A percentile compares a stretch with the other conserved stretches of the same genome.
Conservation (phyloP, 495 filamentous ascomycete species). For the Polyplosphaeria fusca region DNA sequence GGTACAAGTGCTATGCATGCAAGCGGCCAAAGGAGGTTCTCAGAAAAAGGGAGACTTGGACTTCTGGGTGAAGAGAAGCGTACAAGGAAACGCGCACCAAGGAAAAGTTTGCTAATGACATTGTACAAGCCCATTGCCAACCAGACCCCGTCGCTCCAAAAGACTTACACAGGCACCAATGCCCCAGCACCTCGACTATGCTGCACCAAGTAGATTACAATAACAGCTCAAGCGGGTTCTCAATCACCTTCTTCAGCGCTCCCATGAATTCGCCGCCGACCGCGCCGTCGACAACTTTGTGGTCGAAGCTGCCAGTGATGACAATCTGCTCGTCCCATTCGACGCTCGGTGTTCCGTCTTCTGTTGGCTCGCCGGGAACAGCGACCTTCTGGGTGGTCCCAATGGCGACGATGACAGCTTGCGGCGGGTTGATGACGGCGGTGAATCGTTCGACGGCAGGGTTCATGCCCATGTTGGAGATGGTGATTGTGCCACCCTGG, state of each 20-base stretch:
- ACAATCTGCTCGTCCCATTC: slow-evolving; percentile 98
- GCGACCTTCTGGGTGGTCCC: slow-evolving; percentile 94
- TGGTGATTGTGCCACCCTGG: slow-evolving; percentile 98
- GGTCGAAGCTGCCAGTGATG: slow-evolving; percentile 93
- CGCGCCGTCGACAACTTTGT: slow-evolving; percentile 90
- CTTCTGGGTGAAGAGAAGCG: no score
- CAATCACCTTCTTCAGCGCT: slow-evolving; percentile 94
- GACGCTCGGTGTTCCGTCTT: slow-evolving; percentile 62
- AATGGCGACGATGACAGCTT: slow-evolving; percentile 93
- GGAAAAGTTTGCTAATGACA: slow-evolving; percentile 8
- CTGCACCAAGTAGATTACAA: slow-evolving; percentile 53
- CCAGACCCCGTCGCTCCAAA: slow-evolving; percentile 8
- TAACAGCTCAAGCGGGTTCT: slow-evolving; percentile 93
- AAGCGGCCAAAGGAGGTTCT: slow-evolving; percentile 1
- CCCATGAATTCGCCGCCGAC: slow-evolving; percentile 96
- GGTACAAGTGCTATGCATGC: slow-evolving; percentile 6
- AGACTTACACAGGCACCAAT: slow-evolving; percentile 7
- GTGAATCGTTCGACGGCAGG: slow-evolving; percentile 92
- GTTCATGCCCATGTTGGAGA: slow-evolving; percentile 99
- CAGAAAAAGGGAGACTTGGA: neutral
- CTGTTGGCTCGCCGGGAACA: slow-evolving; percentile 77
- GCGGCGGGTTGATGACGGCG: slow-evolving; percentile 99
- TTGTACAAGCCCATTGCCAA: slow-evolving; percentile 22
- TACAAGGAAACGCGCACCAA: neutral
- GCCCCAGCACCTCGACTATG: neutral